Evolutionary conservation across 805 yeast species (phyloP).

Genomic region (Yamadazyma akitaensis): DNA sequence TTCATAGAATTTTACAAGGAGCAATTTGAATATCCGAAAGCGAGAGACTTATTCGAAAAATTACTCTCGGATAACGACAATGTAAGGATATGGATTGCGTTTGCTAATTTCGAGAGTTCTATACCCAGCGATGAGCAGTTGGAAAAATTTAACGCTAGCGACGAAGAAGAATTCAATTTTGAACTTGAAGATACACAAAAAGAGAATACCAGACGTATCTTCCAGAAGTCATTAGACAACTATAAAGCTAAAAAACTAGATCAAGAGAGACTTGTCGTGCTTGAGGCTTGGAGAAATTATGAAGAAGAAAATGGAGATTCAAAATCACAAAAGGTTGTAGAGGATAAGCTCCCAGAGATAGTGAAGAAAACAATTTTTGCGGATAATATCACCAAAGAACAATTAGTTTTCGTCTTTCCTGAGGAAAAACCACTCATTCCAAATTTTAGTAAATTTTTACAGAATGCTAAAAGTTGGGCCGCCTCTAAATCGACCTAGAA

Average conservation of each 20-base stretch:
- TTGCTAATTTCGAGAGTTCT: constrained; percentile 68
- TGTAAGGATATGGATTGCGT: constrained; percentile 50
- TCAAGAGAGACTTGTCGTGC: constrained; percentile 48
- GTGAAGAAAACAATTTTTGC: constrained; percentile 45
- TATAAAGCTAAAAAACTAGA: constrained; percentile 31
- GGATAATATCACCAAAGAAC: constrained; percentile 50
- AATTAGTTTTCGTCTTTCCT: constrained; percentile 62
- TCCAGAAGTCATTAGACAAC: constrained; percentile 48
- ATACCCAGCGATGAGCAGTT: constrained; percentile 57
- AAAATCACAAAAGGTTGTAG: constrained; percentile 32
- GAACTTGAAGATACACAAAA: constrained; percentile 50
- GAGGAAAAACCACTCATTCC: constrained; percentile 44
- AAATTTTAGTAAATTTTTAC: constrained; percentile 34
- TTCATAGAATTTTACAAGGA: constrained; percentile 62
- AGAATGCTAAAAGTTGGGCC: constrained; percentile 40
- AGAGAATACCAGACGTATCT: constrained; percentile 50
- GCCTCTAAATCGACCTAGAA: neutral
- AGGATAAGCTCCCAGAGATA: constrained; percentile 51
- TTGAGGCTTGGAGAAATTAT: constrained; percentile 62
- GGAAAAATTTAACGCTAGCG: constrained; percentile 40
- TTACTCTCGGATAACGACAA: constrained; percentile 30
- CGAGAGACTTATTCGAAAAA: constrained; percentile 47
- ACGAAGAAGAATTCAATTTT: constrained; percentile 47
- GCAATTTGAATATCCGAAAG: constrained; percentile 52
- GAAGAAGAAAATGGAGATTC: constrained; percentile 60